Evolutionary conservation across 768 basidiomycete species (phyloP).

Genomic region (Thelephora ganbajun): DNA sequence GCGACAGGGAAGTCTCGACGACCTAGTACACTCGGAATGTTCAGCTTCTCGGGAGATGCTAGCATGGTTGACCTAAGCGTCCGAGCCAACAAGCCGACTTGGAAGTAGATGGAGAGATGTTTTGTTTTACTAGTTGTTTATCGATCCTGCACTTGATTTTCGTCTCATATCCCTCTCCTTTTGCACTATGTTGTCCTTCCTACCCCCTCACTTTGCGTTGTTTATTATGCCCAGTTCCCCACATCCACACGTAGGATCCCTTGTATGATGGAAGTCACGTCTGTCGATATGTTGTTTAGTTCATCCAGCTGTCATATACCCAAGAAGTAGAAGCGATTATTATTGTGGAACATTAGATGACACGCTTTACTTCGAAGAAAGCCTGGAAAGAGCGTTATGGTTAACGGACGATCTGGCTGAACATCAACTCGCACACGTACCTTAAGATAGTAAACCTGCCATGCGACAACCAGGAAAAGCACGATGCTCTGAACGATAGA

Average conservation of each 20-base stretch:
- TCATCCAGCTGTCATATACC: too few relatives aligned
- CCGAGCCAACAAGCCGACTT: slow-evolving; percentile 33
- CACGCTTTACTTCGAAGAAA: slow-evolving; percentile 86
- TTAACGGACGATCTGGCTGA: slow-evolving; percentile 4
- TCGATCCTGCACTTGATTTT: not conserved
- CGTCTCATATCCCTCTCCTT: not conserved
- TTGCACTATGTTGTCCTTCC: not conserved
- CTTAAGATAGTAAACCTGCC: slow-evolving; percentile 98
- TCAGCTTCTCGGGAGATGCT: slow-evolving; percentile 23
- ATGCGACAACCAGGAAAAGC: slow-evolving; percentile 80
- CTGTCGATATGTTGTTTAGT: too few relatives aligned
- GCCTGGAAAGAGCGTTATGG: slow-evolving; percentile 27
- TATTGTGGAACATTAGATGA: slow-evolving; percentile 35
- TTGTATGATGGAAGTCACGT: too few relatives aligned
- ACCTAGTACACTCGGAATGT: slow-evolving; percentile 10
- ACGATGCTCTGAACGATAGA: slow-evolving; percentile 83
- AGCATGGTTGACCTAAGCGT: slow-evolving; percentile 34
- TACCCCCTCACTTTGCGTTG: not conserved
- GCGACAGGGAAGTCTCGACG: not conserved
- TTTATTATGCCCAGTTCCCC: slow-evolving; percentile 1
- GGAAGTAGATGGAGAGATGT: slow-evolving; percentile 27
- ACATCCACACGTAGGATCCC: too few relatives aligned
- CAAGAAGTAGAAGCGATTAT: too few relatives aligned
- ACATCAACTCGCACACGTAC: slow-evolving; percentile 21
- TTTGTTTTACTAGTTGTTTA: not conserved